phyloP scores from a whole-genome alignment of 306 rosid genomes.

The Bauhinia variegata region DNA sequence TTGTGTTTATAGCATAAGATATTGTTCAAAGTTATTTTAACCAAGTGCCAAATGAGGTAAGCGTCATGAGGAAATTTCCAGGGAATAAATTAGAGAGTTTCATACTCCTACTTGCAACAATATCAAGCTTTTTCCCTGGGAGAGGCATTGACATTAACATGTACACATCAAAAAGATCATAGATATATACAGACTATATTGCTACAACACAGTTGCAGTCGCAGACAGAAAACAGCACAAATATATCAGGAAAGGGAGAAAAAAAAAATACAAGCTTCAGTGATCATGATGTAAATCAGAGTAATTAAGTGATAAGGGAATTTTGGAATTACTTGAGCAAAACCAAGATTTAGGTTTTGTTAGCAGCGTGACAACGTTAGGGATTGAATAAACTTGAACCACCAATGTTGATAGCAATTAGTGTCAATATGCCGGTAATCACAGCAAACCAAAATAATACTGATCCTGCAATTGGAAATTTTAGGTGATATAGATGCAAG shows the following conservation, averaged over 20 bases:
- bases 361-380: slow-evolving; percentile 41
- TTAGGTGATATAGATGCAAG: slow-evolving; percentile 14
- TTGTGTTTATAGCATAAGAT: no score
- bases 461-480: slow-evolving; percentile 62
- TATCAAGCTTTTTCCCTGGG: not conserved
- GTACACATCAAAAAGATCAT: not conserved
- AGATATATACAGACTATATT: not conserved
- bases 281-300: slow-evolving; percentile 16
- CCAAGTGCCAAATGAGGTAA: no score
- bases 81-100: not conserved
- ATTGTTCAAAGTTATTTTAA: no score
- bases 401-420: slow-evolving; percentile 75
- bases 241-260: not conserved
- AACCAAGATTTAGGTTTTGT: slow-evolving; percentile 39
- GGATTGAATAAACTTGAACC: slow-evolving; percentile 94
- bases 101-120: not conserved
- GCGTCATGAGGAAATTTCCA: not conserved
- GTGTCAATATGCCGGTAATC: slow-evolving; percentile 63
- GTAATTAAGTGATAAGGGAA: slow-evolving; percentile 10
- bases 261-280: slow-evolving; percentile 12
- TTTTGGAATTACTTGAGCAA: slow-evolving; percentile 43
- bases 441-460: slow-evolving; percentile 86
- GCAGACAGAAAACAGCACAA: not conserved
- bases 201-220: not conserved
- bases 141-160: not conserved